These are phyloP conservation scores for Saccharomycopsis babjevae DNA, from an alignment of 805 yeast species.

Conservation along the genomic window DNA sequence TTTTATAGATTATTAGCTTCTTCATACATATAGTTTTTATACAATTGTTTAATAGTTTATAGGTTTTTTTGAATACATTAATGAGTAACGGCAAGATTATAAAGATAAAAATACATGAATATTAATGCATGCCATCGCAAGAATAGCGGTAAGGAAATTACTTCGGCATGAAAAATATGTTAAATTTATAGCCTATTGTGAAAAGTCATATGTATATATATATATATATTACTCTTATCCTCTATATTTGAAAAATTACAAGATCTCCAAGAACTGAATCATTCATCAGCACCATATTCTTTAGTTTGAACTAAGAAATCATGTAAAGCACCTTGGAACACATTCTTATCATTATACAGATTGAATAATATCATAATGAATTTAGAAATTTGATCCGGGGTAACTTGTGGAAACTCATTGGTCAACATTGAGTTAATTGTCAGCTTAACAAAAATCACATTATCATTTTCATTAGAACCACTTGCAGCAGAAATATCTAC, in stretches of 20 bases:
- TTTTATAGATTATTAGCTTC: too few relatives aligned
- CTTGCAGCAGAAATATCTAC: conserved; percentile 75
- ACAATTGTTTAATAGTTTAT: too few relatives aligned
- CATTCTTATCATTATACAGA: conserved; percentile 61
- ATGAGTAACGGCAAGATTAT: too few relatives aligned
- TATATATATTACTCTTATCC: not conserved
- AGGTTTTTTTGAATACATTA: too few relatives aligned
- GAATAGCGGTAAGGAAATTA: too few relatives aligned
- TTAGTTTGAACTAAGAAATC: conserved; percentile 95
- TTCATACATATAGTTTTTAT: too few relatives aligned
- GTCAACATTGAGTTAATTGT: conserved; percentile 73
- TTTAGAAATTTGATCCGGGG: conserved; percentile 68
- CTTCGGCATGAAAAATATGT: too few relatives aligned
- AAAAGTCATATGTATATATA: not conserved
- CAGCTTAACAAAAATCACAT: conserved; percentile 66
- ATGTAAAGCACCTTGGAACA: conserved; percentile 77
- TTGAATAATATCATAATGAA: conserved; percentile 70
- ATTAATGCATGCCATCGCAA: too few relatives aligned
- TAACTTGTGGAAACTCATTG: conserved; percentile 88
- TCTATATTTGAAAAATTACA: not conserved
- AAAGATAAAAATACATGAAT: too few relatives aligned
- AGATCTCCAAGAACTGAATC: not conserved
- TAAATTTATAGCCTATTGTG: too few relatives aligned
- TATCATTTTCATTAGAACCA: conserved; percentile 77
- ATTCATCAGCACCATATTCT: conserved; percentile 78